Evolutionary conservation across 768 basidiomycete genomes (phyloP).

Genomic region (Russula compacta): DNA sequence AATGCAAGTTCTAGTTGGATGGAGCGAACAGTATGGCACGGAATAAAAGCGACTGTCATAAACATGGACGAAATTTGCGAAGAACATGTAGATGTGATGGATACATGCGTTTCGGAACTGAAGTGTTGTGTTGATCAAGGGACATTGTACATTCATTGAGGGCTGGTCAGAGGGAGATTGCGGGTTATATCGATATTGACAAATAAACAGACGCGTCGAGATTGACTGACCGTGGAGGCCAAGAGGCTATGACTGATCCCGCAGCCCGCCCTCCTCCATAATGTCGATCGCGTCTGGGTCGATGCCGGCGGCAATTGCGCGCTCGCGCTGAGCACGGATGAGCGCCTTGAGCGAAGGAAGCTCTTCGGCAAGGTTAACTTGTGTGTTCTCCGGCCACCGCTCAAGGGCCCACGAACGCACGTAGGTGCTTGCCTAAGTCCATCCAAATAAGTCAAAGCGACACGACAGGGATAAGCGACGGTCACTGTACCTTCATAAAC

Average conservation of each 20-base stretch:
- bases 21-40: not conserved
- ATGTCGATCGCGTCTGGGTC: slow-evolving; percentile 20
- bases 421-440: slow-evolving; percentile 62
- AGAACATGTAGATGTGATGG: slow-evolving; percentile 9
- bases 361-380: slow-evolving; percentile 51
- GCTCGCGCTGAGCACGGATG: slow-evolving; percentile 32
- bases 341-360: slow-evolving; percentile 51
- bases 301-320: slow-evolving; percentile 19
- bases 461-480: not conserved
- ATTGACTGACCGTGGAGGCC: slow-evolving; percentile 10
- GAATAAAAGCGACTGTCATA: slow-evolving; percentile 1
- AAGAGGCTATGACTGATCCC: slow-evolving; percentile 11
- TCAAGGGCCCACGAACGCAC: slow-evolving; percentile 80
- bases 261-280: slow-evolving; percentile 15
- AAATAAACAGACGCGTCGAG: slow-evolving; percentile 15
- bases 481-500: slow-evolving; percentile 60
- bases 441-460: not conserved
- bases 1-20: not conserved
- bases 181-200: slow-evolving; percentile 16
- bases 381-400: slow-evolving; percentile 56
- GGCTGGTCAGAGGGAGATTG: slow-evolving; percentile 6
- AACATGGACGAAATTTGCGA: slow-evolving; percentile 8
- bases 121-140: not conserved
- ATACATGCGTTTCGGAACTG: slow-evolving; percentile 9
- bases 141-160: slow-evolving; percentile 14